Conservation (phyloP, 345 rosid genomes). For the Clausena lansium region DNA sequence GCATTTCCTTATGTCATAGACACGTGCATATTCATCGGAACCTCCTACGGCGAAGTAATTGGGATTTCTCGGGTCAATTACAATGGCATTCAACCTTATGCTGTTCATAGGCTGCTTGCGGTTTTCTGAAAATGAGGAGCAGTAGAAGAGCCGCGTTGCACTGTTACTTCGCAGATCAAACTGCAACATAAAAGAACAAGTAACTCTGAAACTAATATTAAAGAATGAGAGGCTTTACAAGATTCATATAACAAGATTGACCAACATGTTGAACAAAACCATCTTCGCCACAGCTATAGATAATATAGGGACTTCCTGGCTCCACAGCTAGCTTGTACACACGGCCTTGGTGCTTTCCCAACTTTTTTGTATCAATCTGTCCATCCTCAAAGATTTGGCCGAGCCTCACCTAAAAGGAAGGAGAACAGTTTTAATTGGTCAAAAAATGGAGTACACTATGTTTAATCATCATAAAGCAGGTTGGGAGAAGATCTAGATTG, state of each 20-base stretch:
- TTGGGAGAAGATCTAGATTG: neutral
- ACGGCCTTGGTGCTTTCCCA: slow-evolving; percentile 52
- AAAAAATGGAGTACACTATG: neutral
- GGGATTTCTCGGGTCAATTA: slow-evolving; percentile 54
- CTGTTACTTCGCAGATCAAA: slow-evolving; percentile 52
- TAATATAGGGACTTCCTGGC: slow-evolving; percentile 55
- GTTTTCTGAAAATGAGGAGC: slow-evolving; percentile 40
- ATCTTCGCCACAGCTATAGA: slow-evolving; percentile 68
- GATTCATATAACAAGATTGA: slow-evolving; percentile 11
- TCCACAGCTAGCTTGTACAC: slow-evolving; percentile 57
- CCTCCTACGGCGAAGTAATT: slow-evolving; percentile 58
- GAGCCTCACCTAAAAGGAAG: slow-evolving; percentile 45
- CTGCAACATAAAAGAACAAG: slow-evolving; percentile 30
- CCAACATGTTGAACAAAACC: slow-evolving; percentile 66
- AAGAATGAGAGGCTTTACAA: neutral
- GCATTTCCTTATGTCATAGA: slow-evolving; percentile 50
- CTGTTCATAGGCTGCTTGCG: slow-evolving; percentile 42
- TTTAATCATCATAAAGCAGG: neutral
- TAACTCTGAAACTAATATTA: slow-evolving; percentile 10
- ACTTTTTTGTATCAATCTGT: slow-evolving; percentile 39
- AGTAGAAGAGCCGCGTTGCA: slow-evolving; percentile 43
- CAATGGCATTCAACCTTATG: slow-evolving; percentile 48
- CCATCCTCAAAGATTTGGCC: slow-evolving; percentile 49
- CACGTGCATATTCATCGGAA: slow-evolving; percentile 58
- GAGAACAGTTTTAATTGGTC: neutral